Percentiles rank a stretch among this genome's conserved stretches.
These are phyloP conservation scores for Rhodamnia argentea DNA, from an alignment of 345 rosid genomes.

Conservation along the genomic window DNA sequence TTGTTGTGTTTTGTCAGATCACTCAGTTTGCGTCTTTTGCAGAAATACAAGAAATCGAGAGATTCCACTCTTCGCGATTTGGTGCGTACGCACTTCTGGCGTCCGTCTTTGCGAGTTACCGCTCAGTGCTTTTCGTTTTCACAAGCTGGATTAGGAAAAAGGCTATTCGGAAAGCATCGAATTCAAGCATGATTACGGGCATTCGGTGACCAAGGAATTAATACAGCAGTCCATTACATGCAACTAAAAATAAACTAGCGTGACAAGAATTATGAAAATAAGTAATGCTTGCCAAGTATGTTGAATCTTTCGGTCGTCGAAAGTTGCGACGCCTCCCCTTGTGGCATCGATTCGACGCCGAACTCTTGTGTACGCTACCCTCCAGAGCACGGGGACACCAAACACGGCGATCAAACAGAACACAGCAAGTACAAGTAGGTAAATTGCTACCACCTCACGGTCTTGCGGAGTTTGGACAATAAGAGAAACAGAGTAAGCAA, in stretches of 20 bases:
- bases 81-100: accelerated
- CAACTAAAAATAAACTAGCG: background rate
- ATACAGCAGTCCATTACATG: background rate
- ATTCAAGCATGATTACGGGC: background rate
- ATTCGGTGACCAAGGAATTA: background rate
- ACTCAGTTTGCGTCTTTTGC: no score
- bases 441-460: background rate
- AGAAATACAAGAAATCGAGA: background rate
- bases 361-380: background rate
- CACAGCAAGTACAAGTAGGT: no score
- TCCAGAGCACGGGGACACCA: background rate
- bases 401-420: background rate
- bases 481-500: background rate
- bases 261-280: background rate
- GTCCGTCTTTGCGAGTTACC: background rate
- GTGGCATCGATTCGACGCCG: accelerated
- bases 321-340: background rate
- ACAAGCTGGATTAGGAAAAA: background rate
- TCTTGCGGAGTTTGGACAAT: background rate
- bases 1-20: no score
- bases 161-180: background rate
- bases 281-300: background rate
- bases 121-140: background rate
- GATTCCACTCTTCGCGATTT: background rate
- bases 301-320: background rate